These are phyloP conservation scores for Thuja plicata DNA, from an alignment of 83 land plant genomes.

Conservation along the genomic window DNA sequence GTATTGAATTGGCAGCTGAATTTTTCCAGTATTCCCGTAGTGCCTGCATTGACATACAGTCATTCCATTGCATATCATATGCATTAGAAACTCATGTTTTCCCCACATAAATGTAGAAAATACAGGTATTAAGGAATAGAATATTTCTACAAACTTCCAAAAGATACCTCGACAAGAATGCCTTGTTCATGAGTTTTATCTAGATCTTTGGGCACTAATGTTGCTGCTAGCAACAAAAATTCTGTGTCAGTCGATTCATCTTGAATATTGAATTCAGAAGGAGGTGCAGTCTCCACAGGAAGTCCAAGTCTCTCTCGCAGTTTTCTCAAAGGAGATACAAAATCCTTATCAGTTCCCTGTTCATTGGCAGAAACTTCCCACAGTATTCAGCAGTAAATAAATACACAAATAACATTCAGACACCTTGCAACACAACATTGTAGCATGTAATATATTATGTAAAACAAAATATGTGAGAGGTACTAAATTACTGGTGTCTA, in stretches of 20 bases:
- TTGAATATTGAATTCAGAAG: slow-evolving; percentile 27
- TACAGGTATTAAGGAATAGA: neutral
- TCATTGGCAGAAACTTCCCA: neutral
- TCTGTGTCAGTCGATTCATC: slow-evolving; percentile 66
- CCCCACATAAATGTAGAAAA: neutral
- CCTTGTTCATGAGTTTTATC: neutral
- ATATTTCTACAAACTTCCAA: neutral
- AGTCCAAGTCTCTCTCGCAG: slow-evolving; percentile 62
- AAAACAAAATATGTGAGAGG: neutral
- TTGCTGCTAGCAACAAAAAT: slow-evolving; percentile 53
- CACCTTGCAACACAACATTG: neutral
- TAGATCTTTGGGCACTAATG: slow-evolving; percentile 16
- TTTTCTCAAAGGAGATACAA: slow-evolving; percentile 42
- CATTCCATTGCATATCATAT: neutral
- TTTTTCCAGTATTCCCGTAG: slow-evolving; percentile 85
- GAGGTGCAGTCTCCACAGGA: slow-evolving; percentile 30
- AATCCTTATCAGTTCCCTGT: slow-evolving; percentile 25
- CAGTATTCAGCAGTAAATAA: neutral
- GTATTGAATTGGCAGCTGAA: slow-evolving; percentile 53
- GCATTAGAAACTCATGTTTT: neutral
- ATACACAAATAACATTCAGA: neutral
- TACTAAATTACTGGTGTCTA: neutral
- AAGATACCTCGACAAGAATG: neutral
- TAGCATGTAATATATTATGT: neutral
- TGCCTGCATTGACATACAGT: slow-evolving; percentile 34